Percentiles rank a stretch among this genome's conserved stretches.
Evolutionary conservation across 2,329 filamentous ascomycete species (phyloP).

Genomic region (Xylaria sp.): DNA sequence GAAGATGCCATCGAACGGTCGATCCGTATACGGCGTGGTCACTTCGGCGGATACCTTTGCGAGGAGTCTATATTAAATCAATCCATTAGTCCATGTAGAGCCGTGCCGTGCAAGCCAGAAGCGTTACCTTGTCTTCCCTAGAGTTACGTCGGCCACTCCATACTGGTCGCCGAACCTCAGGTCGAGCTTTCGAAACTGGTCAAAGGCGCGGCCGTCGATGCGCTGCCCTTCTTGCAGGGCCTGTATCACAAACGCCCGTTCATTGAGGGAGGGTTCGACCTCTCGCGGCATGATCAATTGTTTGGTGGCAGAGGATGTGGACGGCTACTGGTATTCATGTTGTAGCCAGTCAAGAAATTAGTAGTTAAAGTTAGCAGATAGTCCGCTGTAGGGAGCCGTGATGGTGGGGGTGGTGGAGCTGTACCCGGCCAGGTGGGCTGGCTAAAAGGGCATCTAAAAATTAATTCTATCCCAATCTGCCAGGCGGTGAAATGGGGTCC

Average conservation of each 20-base stretch:
- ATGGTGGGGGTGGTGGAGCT: constrained; percentile 43
- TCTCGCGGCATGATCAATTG: constrained; percentile 82
- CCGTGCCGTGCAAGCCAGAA: not conserved
- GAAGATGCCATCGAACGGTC: constrained; percentile 95
- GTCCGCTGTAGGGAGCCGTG: constrained; percentile 15
- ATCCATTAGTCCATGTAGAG: constrained; percentile 36
- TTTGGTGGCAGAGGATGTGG: constrained; percentile 26
- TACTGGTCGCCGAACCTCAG: constrained; percentile 90
- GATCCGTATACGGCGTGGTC: constrained; percentile 83
- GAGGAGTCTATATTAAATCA: constrained; percentile 69
- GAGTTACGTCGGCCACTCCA: constrained; percentile 84
- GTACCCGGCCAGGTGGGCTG: constrained; percentile 1
- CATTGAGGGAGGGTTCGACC: constrained; percentile 87
- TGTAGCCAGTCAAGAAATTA: constrained; percentile 17
- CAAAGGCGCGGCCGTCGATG: constrained; percentile 82
- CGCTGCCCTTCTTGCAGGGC: constrained; percentile 84
- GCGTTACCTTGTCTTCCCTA: constrained; percentile 87
- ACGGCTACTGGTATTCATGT: constrained; percentile 38
- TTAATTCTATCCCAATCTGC: constrained; percentile 51
- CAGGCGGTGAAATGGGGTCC: constrained; percentile 57
- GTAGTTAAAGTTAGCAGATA: constrained; percentile 5
- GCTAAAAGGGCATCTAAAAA: not conserved
- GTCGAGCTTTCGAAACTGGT: constrained; percentile 80
- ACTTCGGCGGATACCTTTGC: constrained; percentile 90
- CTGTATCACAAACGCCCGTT: constrained; percentile 85